A percentile compares a stretch with the other conserved stretches of the same genome.
These are phyloP conservation scores for Blastocystis sp. DNA, from an alignment of 352 stramenopile genomes.

Conservation along the genomic window DNA sequence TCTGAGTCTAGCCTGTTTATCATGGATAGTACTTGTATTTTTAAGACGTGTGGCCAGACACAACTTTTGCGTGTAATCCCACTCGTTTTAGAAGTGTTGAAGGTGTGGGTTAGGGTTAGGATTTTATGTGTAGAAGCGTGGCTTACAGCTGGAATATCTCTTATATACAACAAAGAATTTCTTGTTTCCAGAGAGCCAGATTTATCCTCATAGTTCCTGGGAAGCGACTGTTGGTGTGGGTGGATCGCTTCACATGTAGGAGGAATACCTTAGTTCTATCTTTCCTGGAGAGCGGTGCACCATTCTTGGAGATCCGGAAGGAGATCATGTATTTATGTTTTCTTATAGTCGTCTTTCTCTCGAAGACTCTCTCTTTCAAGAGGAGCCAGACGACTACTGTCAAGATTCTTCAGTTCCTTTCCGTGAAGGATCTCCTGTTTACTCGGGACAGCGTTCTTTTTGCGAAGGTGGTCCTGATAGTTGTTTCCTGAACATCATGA, in stretches of 20 bases:
- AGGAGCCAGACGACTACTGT: not conserved
- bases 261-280: slow-evolving; percentile 67
- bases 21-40: slow-evolving; percentile 93
- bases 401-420: not conserved
- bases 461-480: slow-evolving; percentile 10
- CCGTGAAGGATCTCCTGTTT: not conserved
- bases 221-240: slow-evolving; percentile 75
- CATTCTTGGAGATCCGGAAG: slow-evolving; percentile 67
- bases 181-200: slow-evolving; percentile 91
- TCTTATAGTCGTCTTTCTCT: not conserved
- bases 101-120: not conserved
- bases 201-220: slow-evolving; percentile 91
- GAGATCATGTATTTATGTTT: slow-evolving; percentile 59
- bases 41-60: slow-evolving; percentile 99
- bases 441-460: not conserved
- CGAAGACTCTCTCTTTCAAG: not conserved
- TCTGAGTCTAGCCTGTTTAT: slow-evolving; percentile 96
- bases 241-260: not conserved
- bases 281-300: slow-evolving; percentile 78
- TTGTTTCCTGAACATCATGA: slow-evolving; percentile 82
- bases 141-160: slow-evolving; percentile 92
- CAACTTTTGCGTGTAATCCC: slow-evolving; percentile 27
- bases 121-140: slow-evolving; percentile 70
- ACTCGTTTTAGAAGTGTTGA: slow-evolving; percentile 23
- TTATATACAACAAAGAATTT: slow-evolving; percentile 99